Conservation (phyloP, 2,329 filamentous ascomycete species). For the Alternaria gansuensis region DNA sequence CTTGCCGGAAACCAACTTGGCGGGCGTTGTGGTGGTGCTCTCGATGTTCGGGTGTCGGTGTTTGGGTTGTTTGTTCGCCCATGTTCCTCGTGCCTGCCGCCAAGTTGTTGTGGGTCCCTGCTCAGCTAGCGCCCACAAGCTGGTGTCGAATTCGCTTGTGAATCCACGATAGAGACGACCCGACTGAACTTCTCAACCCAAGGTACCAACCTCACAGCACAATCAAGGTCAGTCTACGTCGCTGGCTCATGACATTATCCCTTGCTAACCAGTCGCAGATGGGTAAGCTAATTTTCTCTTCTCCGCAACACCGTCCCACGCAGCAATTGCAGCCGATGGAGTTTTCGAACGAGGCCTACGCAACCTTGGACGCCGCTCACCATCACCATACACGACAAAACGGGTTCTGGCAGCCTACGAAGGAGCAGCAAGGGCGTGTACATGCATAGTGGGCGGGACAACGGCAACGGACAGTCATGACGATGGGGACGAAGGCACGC, state of each 20-base stretch:
- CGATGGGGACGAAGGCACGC: conserved; percentile 6
- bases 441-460: background rate
- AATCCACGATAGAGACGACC: conserved; percentile 28
- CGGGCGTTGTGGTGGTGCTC: conserved; percentile 3
- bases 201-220: conserved; percentile 59
- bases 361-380: conserved; percentile 18
- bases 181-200: conserved; percentile 46
- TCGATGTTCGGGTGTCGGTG: conserved; percentile 27
- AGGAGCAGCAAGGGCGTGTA: background rate
- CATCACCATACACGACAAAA: conserved; percentile 12
- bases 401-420: background rate
- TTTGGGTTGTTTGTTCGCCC: conserved; percentile 39
- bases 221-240: conserved; percentile 60
- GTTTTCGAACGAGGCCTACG: conserved; percentile 33
- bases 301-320: conserved; percentile 31
- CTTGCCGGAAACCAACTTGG: background rate
- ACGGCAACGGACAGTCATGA: background rate
- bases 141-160: conserved; percentile 30
- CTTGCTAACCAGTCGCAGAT: conserved; percentile 61
- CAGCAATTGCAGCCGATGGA: conserved; percentile 49
- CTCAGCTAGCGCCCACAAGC: conserved; percentile 39
- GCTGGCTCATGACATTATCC: conserved; percentile 7
- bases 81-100: conserved; percentile 20
- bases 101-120: conserved; percentile 23
- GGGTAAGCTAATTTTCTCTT: conserved; percentile 63